Percentiles rank a stretch among this genome's conserved stretches.
Conservation (phyloP, 129 eudicot species). For the Solidago caesia region DNA sequence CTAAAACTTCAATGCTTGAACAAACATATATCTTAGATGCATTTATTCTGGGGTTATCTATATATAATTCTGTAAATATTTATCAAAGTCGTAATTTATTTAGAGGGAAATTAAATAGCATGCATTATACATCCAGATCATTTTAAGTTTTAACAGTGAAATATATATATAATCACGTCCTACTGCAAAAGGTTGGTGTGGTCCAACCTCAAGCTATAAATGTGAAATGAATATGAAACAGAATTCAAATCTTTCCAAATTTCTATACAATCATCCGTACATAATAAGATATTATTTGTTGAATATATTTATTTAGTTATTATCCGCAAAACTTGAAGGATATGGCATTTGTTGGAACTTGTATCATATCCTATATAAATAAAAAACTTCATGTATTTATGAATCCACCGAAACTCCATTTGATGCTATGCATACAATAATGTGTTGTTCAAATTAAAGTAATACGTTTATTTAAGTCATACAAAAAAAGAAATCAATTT, state of each 20-base stretch:
- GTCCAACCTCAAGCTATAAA: slow-evolving; percentile 27
- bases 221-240: slow-evolving; percentile 19
- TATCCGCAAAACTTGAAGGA: not conserved
- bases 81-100: too few species aligned
- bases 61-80: too few species aligned
- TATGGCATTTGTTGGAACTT: slow-evolving; percentile 9
- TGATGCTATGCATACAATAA: not conserved
- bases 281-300: slow-evolving; percentile 4
- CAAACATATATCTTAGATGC: too few species aligned
- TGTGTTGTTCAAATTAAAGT: too few species aligned
- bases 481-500: too few species aligned
- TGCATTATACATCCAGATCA: too few species aligned
- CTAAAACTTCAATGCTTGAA: not conserved
- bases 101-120: too few species aligned
- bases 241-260: slow-evolving; percentile 18
- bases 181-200: slow-evolving; percentile 14
- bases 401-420: not conserved
- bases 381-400: not conserved
- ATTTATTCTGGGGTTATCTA: too few species aligned
- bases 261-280: slow-evolving; percentile 7
- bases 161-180: not conserved
- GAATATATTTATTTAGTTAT: not conserved
- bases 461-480: too few species aligned
- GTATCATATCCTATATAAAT: not conserved
- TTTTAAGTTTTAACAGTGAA: not conserved